Base-by-base conservation (phyloP, 2,329 filamentous ascomycete genomes). In the Immersiporthe knoxdaviesiana region DNA sequence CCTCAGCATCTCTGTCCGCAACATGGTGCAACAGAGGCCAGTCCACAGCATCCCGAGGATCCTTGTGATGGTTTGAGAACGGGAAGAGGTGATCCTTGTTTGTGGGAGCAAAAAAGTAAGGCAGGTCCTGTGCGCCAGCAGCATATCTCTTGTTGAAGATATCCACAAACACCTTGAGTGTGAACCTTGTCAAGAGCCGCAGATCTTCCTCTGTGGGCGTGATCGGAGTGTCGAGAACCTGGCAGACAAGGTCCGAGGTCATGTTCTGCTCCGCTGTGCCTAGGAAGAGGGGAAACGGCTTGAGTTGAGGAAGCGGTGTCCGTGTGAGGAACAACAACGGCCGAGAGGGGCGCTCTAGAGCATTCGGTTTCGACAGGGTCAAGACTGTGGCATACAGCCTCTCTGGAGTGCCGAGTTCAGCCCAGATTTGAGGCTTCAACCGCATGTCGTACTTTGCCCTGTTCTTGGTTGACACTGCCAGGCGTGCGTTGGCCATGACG, bases 91-190 rank as follows among this genome's bases (percentile, higher is more conserved):
- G 80, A 0, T 50, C 56, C 12, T 74, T 54, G 0, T 24, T 63
- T 11, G 79, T 75, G 0, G 96, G 95, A 0, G 89, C 91, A 18
- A 97, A 76, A 82, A 94, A 97, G 78, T 97, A 99, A 0, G 94
- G 91, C 77, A 97, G 86, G 37, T 90, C 88, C 0, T 84, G 79
- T 0, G 83, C 74, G 21, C 88, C 83, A 0, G 87, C 82, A 63
- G 92, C 88, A 74, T 93, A 99, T 3, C 85, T 84, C 78, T 99
- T 99, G 78, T 94, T 95, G 81, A 97, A 98, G 0, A 97, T 83
- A 73, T 98, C 93, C 21, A 87, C 81, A 78, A 97, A 97, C 0
- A 97, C 79, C 5, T 86, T 84, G 54, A 97, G 80, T 0, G 92
- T 97, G 76, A 96, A 97, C 0, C 78, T 79, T 0, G 88, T 89